phyloP scores from a whole-genome alignment of 2,329 filamentous ascomycete species.

The Monascus ruber region DNA sequence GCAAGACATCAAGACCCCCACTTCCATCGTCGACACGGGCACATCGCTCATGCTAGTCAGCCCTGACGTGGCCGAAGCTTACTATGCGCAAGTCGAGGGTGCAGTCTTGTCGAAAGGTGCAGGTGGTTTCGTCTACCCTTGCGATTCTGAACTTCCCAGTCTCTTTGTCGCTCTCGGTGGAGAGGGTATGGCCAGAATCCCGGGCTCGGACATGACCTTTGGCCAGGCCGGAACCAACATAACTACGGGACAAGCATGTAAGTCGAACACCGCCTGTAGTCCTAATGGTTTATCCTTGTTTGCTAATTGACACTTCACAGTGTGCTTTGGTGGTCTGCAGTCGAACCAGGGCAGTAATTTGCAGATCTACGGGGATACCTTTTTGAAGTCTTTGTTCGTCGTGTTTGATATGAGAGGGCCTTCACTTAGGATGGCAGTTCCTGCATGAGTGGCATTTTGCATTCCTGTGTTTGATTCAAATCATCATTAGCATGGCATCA shows the following conservation, averaged over 20 bases:
- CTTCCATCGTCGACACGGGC: conserved; percentile 56
- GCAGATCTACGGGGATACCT: conserved; percentile 49
- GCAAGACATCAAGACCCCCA: conserved; percentile 22
- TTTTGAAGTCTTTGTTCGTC: conserved; percentile 50
- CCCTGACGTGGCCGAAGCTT: conserved; percentile 44
- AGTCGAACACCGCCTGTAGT: conserved; percentile 9
- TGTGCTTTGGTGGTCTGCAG: conserved; percentile 50
- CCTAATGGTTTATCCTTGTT: not conserved
- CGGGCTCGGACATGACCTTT: conserved; percentile 47
- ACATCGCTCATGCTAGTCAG: conserved; percentile 55
- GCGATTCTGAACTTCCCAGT: conserved; percentile 41
- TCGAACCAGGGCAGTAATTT: conserved; percentile 46
- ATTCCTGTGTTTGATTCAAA: no score
- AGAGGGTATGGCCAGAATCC: conserved; percentile 40
- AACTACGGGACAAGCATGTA: conserved; percentile 27
- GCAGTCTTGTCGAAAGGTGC: conserved; percentile 35
- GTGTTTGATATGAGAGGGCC: conserved; percentile 44
- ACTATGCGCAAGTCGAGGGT: conserved; percentile 46
- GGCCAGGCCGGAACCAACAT: conserved; percentile 38
- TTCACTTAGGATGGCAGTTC: conserved; percentile 41
- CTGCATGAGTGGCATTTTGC: conserved; percentile 10
- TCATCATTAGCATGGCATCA: no score
- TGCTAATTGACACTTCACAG: conserved; percentile 12
- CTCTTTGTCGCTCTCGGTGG: conserved; percentile 44
- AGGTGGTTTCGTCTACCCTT: conserved; percentile 48